A percentile compares a stretch with the other conserved stretches of the same genome.
These are phyloP conservation scores for Oryza officinalis DNA, from an alignment of 176 grass and related monocot species.

Conservation along the genomic window DNA sequence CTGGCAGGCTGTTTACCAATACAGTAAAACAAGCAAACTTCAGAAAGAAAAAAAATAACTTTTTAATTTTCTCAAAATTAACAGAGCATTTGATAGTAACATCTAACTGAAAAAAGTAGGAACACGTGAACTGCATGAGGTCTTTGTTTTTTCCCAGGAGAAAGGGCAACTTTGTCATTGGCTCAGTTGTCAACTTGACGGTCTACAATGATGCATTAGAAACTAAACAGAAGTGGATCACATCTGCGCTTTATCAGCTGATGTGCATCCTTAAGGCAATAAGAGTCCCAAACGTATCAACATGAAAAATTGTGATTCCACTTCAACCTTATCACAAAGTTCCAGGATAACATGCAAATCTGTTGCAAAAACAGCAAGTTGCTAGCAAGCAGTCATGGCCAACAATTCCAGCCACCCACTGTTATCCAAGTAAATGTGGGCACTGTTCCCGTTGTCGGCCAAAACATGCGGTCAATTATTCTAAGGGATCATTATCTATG, in stretches of 20 bases:
- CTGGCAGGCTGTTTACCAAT: not conserved
- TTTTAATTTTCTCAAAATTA: constrained; percentile 8
- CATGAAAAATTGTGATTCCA: constrained; percentile 17
- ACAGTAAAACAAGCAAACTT: not conserved
- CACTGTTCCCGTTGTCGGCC: constrained; percentile 24
- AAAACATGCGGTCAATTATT: not conserved
- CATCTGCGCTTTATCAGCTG: constrained; percentile 17
- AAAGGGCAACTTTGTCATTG: constrained; percentile 18
- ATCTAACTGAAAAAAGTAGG: constrained; percentile 49
- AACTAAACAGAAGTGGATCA: constrained; percentile 30
- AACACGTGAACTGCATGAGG: constrained; percentile 39
- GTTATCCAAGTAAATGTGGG: constrained; percentile 16
- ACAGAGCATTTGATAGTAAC: constrained; percentile 37
- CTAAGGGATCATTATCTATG: constrained; percentile 8
- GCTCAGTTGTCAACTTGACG: constrained; percentile 1
- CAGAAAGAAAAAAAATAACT: not conserved
- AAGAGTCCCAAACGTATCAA: not conserved
- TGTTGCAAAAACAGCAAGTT: constrained; percentile 2
- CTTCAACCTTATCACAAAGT: not conserved
- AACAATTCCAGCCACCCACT: constrained; percentile 23
- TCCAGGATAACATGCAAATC: constrained; percentile 12
- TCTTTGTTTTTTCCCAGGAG: constrained; percentile 21
- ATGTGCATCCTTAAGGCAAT: constrained; percentile 19
- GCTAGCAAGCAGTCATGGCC: constrained; percentile 1
- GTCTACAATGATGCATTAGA: constrained; percentile 1